A percentile compares a stretch with the other conserved stretches of the same genome.
Conservation (phyloP, 345 rosid genomes). For the Rubroshorea leprosula region DNA sequence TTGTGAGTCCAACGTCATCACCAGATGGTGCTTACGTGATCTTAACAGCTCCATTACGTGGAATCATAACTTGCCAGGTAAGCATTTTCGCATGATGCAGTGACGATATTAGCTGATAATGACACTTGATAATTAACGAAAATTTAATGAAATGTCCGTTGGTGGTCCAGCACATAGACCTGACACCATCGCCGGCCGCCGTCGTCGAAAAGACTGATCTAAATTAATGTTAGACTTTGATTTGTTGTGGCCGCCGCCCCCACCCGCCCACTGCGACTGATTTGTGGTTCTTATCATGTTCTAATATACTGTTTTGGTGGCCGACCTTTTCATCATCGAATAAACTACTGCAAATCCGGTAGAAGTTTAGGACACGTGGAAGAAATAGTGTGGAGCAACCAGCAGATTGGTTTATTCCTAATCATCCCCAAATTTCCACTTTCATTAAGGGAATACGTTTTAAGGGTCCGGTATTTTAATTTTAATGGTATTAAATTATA, state of each 20-base stretch:
- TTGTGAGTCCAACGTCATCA: conserved; percentile 4
- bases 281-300: too few relatives aligned
- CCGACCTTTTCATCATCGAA: conserved; percentile 22
- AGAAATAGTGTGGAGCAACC: not conserved
- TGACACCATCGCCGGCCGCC: conserved; percentile 18
- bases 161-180: not conserved
- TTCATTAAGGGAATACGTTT: too few relatives aligned
- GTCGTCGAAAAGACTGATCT: not conserved
- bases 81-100: conserved; percentile 15
- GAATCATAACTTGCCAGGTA: conserved; percentile 3
- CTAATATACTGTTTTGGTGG: too few relatives aligned
- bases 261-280: too few relatives aligned
- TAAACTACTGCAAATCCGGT: not conserved
- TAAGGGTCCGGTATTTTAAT: too few relatives aligned
- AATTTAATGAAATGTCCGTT: too few relatives aligned
- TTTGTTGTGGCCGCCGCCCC: too few relatives aligned
- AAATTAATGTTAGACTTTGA: too few relatives aligned
- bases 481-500: too few relatives aligned
- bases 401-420: too few relatives aligned
- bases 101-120: conserved; percentile 3
- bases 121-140: conserved; percentile 11
- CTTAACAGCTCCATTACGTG: conserved; percentile 10
- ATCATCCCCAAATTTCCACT: too few relatives aligned
- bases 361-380: conserved; percentile 22
- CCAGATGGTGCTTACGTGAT: conserved; percentile 12